Percentiles rank a stretch among this genome's conserved stretches.
Conservation (phyloP, 768 basidiomycete genomes). For the Hericium erinaceus region DNA sequence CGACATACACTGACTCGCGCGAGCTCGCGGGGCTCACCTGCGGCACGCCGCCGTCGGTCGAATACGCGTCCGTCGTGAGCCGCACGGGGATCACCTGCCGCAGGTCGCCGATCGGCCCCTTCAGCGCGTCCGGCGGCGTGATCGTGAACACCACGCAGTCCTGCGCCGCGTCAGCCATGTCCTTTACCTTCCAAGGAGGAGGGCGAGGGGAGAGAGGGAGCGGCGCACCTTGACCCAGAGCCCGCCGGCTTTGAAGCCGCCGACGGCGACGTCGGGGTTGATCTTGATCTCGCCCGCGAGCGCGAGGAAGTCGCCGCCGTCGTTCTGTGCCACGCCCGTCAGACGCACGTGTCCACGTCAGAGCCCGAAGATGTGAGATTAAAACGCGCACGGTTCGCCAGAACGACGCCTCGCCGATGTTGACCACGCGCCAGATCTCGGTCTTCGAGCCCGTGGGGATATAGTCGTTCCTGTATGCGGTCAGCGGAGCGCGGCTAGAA, state of each 20-base stretch:
- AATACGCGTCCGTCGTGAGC: slow-evolving; percentile 55
- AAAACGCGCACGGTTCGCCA: slow-evolving; percentile 1
- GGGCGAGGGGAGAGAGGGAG: background rate
- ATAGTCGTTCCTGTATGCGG: slow-evolving; percentile 2
- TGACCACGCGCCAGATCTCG: slow-evolving; percentile 5
- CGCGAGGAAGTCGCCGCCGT: slow-evolving; percentile 51
- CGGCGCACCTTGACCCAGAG: slow-evolving; percentile 48
- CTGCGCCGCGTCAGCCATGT: slow-evolving; percentile 24
- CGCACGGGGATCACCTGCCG: slow-evolving; percentile 56
- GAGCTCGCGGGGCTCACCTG: slow-evolving; percentile 7
- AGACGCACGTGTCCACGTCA: background rate
- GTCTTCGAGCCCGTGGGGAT: slow-evolving; percentile 1
- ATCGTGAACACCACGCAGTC: slow-evolving; percentile 59
- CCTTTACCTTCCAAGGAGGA: no score
- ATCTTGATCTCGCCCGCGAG: slow-evolving; percentile 58
- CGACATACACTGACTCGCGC: background rate
- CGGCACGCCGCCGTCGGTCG: slow-evolving; percentile 23
- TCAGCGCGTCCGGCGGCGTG: slow-evolving; percentile 44
- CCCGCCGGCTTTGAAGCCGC: slow-evolving; percentile 60
- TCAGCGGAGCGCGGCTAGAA: background rate
- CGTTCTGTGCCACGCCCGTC: slow-evolving; percentile 35
- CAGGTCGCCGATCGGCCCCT: slow-evolving; percentile 48
- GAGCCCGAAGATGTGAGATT: slow-evolving; percentile 4
- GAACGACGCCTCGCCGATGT: slow-evolving; percentile 8
- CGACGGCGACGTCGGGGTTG: slow-evolving; percentile 35